Evolutionary conservation across 345 rosid species (phyloP).

Genomic region (Brassica incana): DNA sequence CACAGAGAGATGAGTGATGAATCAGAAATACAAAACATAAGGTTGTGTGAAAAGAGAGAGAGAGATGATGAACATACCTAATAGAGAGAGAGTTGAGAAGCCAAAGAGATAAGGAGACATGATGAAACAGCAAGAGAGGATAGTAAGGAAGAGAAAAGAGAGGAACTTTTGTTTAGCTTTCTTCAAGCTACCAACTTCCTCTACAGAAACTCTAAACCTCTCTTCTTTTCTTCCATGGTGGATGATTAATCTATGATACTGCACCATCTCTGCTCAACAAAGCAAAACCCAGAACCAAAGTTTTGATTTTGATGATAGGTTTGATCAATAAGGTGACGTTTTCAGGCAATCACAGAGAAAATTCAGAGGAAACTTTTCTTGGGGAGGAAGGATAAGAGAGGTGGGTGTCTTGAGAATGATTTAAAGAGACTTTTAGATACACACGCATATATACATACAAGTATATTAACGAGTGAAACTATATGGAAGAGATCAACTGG

Average conservation of each 20-base stretch:
- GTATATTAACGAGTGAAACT: conserved; percentile 4
- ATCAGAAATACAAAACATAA: not conserved
- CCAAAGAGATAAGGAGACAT: conserved; percentile 53
- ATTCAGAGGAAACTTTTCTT: conserved; percentile 16
- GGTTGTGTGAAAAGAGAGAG: not conserved
- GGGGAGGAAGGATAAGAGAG: conserved; percentile 16
- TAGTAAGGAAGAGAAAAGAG: conserved; percentile 55
- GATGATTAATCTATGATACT: conserved; percentile 43
- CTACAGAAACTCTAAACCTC: conserved; percentile 38
- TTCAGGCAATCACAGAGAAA: not conserved
- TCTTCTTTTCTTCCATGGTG: conserved; percentile 54
- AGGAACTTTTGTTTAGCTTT: conserved; percentile 62
- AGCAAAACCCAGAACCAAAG: conserved; percentile 17
- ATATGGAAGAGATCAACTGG: not conserved
- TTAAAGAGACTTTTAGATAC: conserved; percentile 17
- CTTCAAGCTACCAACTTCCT: conserved; percentile 49
- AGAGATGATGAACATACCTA: conserved; percentile 48
- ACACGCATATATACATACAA: conserved; percentile 30
- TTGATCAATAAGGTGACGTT: not conserved
- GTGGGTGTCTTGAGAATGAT: not conserved
- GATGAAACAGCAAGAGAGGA: conserved; percentile 63
- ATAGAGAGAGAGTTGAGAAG: conserved; percentile 52
- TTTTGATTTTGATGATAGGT: conserved; percentile 14
- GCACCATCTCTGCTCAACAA: conserved; percentile 42
- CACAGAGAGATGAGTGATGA: not conserved